Evolutionary conservation across 2,329 filamentous ascomycete species (phyloP).

Genomic region (Penicillium hordei): DNA sequence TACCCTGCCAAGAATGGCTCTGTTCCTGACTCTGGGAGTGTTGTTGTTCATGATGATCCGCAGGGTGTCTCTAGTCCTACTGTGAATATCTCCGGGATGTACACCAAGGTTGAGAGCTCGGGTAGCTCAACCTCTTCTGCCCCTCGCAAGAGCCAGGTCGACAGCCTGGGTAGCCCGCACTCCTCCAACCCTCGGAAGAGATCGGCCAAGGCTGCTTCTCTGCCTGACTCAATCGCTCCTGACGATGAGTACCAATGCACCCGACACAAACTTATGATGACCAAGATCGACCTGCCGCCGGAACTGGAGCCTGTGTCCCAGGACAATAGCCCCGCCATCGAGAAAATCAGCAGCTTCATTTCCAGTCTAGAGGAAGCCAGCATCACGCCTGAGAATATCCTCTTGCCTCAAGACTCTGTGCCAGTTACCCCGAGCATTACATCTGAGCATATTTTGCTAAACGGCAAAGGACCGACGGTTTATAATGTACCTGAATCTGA

Average conservation of each 20-base stretch:
- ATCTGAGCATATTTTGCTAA: background rate
- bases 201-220: constrained; percentile 28
- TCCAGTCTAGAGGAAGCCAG: background rate
- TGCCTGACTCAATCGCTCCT: constrained; percentile 27
- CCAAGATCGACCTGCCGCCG: background rate
- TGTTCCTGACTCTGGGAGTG: background rate
- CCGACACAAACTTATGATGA: background rate
- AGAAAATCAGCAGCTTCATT: background rate
- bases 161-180: background rate
- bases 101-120: background rate
- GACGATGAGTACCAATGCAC: constrained; percentile 19
- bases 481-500: background rate
- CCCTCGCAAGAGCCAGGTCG: background rate
- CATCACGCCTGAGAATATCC: background rate
- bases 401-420: constrained; percentile 1
- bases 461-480: background rate
- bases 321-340: background rate
- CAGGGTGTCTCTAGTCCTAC: background rate
- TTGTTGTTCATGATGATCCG: background rate
- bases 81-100: background rate
- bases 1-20: background rate
- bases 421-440: background rate
- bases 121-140: background rate
- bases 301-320: background rate
- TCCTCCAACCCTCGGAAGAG: constrained; percentile 26